Base-by-base conservation (phyloP, 192 early-diverging fungal genomes). In the Globomyces pollinis-pini region DNA sequence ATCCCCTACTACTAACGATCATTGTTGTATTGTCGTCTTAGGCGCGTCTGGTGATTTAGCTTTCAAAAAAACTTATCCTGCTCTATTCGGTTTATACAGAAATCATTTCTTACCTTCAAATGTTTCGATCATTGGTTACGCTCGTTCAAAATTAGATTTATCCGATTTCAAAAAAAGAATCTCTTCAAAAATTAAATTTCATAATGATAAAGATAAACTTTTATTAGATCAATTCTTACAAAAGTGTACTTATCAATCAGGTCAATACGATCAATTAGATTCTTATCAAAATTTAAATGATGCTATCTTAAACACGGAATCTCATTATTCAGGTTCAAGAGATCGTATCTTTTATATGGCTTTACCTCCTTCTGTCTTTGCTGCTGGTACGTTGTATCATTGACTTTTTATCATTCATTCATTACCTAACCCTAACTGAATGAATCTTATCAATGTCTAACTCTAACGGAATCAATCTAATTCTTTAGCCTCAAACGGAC, bases 1-100 rank as follows among this genome's bases (percentile, higher is more conserved):
- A 35, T 18, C 29, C 2, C 34, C 18, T 12, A 55, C 53, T 55
- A 55, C 9, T 26, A 28, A 13, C 50, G 50, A 52, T 31, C 50
- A 52, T 52, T 31, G 41, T 18, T 42, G 41, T 18, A 42, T 42
- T 18, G 18, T 42, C 18, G 67, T 69, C 13, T 58, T 69, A 3
- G 67, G 67, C 24, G 67, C 67, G 24, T 69, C 67, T 41, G 94
- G 94, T 50, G 95, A 98, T 69, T 84, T 98, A 45, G 95, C 95
- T 31, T 96, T 91, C 77, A 98, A 98, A 52, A 98, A 98, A 77
- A 96, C 95, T 26, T 98, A 85, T 69, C 95, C 95, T 5, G 91
- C 93, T 1, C 83, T 98, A 35, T 98, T 94, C 76, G 89, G 90
- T 38, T 85, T 96, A 41, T 96, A 86, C 78, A 85, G 85, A 55